Conservation (phyloP, 2,329 filamentous ascomycete genomes). For the Colletotrichum caudatum region DNA sequence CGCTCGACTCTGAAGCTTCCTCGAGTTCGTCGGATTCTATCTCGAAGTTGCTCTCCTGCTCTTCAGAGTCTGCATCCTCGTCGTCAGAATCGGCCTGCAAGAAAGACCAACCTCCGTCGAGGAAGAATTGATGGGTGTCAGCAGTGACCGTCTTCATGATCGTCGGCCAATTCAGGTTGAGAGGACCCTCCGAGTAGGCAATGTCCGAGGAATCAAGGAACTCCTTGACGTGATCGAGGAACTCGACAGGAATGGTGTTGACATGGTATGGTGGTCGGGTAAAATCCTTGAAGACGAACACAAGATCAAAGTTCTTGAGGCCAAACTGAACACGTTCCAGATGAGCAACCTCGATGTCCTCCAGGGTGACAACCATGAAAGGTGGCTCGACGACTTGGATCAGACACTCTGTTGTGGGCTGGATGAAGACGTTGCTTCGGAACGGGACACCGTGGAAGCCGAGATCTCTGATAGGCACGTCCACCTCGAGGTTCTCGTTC, state of each 20-base stretch:
- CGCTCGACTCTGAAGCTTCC: slow-evolving; percentile 78
- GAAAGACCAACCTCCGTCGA: slow-evolving; percentile 95
- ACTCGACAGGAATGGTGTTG: slow-evolving; percentile 98
- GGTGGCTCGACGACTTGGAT: slow-evolving; percentile 97
- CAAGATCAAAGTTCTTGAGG: slow-evolving; percentile 98
- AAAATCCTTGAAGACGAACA: slow-evolving; percentile 99
- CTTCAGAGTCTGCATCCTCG: slow-evolving; percentile 82
- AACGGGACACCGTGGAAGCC: slow-evolving; percentile 97
- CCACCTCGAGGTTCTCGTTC: slow-evolving; percentile 90
- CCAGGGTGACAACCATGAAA: slow-evolving; percentile 94
- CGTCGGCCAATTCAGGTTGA: slow-evolving; percentile 98
- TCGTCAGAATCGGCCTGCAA: slow-evolving; percentile 88
- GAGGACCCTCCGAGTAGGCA: slow-evolving; percentile 90
- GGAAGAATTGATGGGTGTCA: slow-evolving; percentile 95
- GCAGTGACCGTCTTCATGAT: slow-evolving; percentile 99
- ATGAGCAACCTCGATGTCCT: slow-evolving; percentile 96
- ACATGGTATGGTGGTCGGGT: slow-evolving; percentile 90
- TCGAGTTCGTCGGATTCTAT: slow-evolving; percentile 89
- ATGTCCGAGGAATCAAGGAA: slow-evolving; percentile 98
- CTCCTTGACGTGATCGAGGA: slow-evolving; percentile 94
- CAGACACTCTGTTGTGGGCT: slow-evolving; percentile 95
- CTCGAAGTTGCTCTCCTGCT: slow-evolving; percentile 94
- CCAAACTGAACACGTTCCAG: slow-evolving; percentile 96
- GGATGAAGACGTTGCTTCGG: slow-evolving; percentile 93
- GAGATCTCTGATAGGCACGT: slow-evolving; percentile 96